These are phyloP conservation scores for Agarophyton chilense DNA, from an alignment of 23 red algal species.

Conservation along the genomic window DNA sequence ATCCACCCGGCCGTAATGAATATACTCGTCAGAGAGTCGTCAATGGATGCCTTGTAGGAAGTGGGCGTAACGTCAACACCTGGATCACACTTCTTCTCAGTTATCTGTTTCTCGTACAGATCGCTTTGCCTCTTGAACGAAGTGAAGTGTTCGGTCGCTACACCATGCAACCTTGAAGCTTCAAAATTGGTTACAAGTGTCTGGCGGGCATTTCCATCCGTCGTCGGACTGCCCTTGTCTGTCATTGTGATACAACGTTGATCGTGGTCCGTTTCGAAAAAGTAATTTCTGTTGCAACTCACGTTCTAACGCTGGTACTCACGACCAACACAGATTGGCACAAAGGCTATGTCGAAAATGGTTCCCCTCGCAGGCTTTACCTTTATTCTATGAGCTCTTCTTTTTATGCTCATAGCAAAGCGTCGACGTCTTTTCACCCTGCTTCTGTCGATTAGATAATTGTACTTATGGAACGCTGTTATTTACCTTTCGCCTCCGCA, in stretches of 20 bases:
- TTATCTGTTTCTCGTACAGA: slow-evolving; percentile 59
- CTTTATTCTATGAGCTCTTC: too few relatives aligned
- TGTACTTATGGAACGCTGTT: too few relatives aligned
- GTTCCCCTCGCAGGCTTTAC: not conserved
- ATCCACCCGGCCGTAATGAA: slow-evolving; percentile 44
- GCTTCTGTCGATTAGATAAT: too few relatives aligned
- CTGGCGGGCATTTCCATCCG: not conserved
- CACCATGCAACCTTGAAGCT: slow-evolving; percentile 7
- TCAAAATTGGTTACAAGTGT: slow-evolving; percentile 15
- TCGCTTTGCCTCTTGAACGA: slow-evolving; percentile 16
- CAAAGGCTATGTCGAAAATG: not conserved
- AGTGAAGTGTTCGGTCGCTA: slow-evolving; percentile 44
- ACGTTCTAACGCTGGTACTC: not conserved
- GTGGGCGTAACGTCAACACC: slow-evolving; percentile 6
- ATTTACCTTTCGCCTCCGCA: too few relatives aligned
- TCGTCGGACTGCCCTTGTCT: not conserved
- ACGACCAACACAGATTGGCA: not conserved
- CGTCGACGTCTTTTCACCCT: too few relatives aligned
- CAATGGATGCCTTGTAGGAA: slow-evolving; percentile 50
- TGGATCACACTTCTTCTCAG: slow-evolving; percentile 35
- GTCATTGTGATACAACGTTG: slow-evolving; percentile 19
- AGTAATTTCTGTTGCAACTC: slow-evolving; percentile 16
- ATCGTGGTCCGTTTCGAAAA: not conserved
- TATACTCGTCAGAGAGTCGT: not conserved
- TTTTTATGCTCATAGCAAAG: too few relatives aligned